Evolutionary conservation across 352 stramenopile species (phyloP).

Genomic region (Globisporangium splendens): DNA sequence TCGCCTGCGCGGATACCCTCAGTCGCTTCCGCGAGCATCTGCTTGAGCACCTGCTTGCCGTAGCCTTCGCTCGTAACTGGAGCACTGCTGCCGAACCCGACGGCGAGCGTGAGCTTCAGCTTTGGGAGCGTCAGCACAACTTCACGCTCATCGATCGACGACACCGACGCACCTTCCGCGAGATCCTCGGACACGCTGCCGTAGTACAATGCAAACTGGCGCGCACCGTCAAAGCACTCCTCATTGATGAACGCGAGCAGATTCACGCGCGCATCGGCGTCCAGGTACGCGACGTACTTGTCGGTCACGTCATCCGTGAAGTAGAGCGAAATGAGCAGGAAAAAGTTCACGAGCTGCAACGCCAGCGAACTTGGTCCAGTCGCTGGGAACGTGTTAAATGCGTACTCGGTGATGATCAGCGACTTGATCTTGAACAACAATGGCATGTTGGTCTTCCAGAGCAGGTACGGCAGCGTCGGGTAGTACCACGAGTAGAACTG

Average conservation of each 20-base stretch:
- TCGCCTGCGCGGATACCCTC: slow-evolving; percentile 55
- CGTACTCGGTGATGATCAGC: slow-evolving; percentile 79
- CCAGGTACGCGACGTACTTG: slow-evolving; percentile 71
- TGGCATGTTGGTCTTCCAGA: slow-evolving; percentile 89
- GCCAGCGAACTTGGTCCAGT: slow-evolving; percentile 88
- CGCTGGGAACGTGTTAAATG: slow-evolving; percentile 96
- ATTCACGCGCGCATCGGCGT: slow-evolving; percentile 65
- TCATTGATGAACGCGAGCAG: slow-evolving; percentile 76
- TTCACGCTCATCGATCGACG: slow-evolving; percentile 82
- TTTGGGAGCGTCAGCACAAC: slow-evolving; percentile 71
- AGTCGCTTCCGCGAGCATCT: slow-evolving; percentile 63
- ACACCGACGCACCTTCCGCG: slow-evolving; percentile 47
- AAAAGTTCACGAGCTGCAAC: slow-evolving; percentile 90
- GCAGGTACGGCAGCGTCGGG: slow-evolving; percentile 92
- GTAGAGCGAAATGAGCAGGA: slow-evolving; percentile 79
- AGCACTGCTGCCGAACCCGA: slow-evolving; percentile 77
- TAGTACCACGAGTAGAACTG: slow-evolving; percentile 98
- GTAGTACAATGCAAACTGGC: slow-evolving; percentile 78
- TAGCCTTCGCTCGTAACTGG: slow-evolving; percentile 75
- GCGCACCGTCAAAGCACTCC: slow-evolving; percentile 69
- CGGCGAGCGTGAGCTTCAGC: slow-evolving; percentile 79
- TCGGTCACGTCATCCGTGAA: slow-evolving; percentile 53
- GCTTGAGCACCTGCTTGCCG: slow-evolving; percentile 56
- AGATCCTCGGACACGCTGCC: slow-evolving; percentile 79
- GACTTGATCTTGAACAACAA: slow-evolving; percentile 83